Evolutionary conservation across 2,329 filamentous ascomycete species (phyloP), one percentile per base, ranked within the genome.

Genomic region (Fusarium decemcellulare): DNA sequence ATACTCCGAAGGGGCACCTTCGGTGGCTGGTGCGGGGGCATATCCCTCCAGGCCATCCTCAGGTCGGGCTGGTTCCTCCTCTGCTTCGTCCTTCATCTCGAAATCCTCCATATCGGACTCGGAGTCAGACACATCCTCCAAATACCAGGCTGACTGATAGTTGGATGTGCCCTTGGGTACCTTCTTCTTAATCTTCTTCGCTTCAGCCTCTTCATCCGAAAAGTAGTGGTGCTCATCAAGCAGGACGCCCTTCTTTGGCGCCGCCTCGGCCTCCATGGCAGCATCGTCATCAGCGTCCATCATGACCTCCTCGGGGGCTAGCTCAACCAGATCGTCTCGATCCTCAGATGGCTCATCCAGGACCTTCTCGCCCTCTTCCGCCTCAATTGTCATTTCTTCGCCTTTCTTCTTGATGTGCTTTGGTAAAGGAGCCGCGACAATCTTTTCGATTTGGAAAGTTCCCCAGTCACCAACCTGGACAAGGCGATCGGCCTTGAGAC

Each of bases 201-300:
- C 76, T 48, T 80, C 76, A 56, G 90, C 85, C 43, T 87, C 85
- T 7, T 86, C 94, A 44, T 98, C 95, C 0, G 95, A 95, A 77
- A 98, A 99, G 80, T 99, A 99, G 78, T 98, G 95, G 79, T 99
- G 95, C 71, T 98, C 95, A 72, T 99, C 96, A 10, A 99, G 86
- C 42, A 99, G 83, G 1, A 99, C 96, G 69, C 95, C 96, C 81
- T 95, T 97, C 76, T 91, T 91, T 44, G 86, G 84, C 2, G 84
- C 82, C 5, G 79, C 77, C 11, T 72, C 72, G 7, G 62, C 60
- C 4, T 71, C 70, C 74, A 80, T 78, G 32, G 78, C 78, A 68
- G 79, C 81, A 15, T 83, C 82, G 23, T 82, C 81, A 65, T 93
- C 92, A 27, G 80, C 81, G 23, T 85, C 80, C 93, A 97, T 96